phyloP scores from a whole-genome alignment of 2,329 filamentous ascomycete species.

The Aaosphaeria pasadenensis region DNA sequence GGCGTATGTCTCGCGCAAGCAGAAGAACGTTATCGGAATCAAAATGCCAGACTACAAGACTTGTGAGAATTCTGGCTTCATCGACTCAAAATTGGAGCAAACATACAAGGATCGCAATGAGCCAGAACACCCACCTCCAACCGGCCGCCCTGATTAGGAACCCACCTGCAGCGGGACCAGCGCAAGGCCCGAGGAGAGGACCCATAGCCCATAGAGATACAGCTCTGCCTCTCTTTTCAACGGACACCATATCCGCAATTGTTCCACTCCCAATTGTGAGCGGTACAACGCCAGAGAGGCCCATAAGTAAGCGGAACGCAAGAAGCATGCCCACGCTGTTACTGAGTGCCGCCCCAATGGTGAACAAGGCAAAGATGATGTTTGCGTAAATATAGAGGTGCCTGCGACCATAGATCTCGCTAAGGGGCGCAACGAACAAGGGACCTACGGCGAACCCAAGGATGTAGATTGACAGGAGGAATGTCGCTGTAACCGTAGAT shows the following conservation, averaged over 20 bases:
- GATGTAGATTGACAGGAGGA: slow-evolving; percentile 14
- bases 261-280: slow-evolving; percentile 18
- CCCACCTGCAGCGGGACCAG: slow-evolving; percentile 10
- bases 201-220: slow-evolving; percentile 17
- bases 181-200: slow-evolving; percentile 26
- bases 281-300: slow-evolving; percentile 5
- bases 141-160: slow-evolving; percentile 5
- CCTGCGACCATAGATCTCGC: slow-evolving; percentile 17
- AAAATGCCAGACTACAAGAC: background rate
- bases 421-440: slow-evolving; percentile 12
- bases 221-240: slow-evolving; percentile 7
- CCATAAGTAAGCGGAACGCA: slow-evolving; percentile 8
- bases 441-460: slow-evolving; percentile 33
- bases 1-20: slow-evolving; percentile 42
- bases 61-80: slow-evolving; percentile 7
- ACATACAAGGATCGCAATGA: slow-evolving; percentile 4
- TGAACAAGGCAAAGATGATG: slow-evolving; percentile 47
- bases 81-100: background rate
- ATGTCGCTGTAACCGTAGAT: slow-evolving; percentile 7
- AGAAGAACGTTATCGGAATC: background rate
- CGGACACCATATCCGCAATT: slow-evolving; percentile 14
- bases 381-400: slow-evolving; percentile 26
- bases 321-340: slow-evolving; percentile 26
- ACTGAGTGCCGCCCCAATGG: slow-evolving; percentile 30
- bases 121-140: slow-evolving; percentile 14